Conservation (phyloP, 2,329 filamentous ascomycete genomes). For the Mycosphaerella sp. region DNA sequence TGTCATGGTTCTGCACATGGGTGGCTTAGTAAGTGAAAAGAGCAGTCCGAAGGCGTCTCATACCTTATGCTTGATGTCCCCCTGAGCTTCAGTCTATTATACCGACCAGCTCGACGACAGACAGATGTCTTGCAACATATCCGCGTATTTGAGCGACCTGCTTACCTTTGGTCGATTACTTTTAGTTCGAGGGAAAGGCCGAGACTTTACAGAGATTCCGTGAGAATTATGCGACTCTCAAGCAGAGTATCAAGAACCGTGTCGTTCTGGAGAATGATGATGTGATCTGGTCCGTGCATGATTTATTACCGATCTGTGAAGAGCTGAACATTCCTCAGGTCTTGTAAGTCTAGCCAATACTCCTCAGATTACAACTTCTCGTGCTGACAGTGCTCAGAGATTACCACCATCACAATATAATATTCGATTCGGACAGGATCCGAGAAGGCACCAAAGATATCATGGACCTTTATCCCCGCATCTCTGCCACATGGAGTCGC, state of each 20-base stretch:
- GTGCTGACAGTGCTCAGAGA: slow-evolving; percentile 44
- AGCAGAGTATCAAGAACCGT: slow-evolving; percentile 66
- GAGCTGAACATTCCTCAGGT: slow-evolving; percentile 91
- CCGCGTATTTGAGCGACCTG: too few species aligned
- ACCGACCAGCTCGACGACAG: too few species aligned
- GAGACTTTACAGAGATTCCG: slow-evolving; percentile 74
- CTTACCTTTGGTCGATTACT: too few species aligned
- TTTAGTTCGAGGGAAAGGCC: slow-evolving; percentile 69
- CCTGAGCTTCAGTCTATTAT: too few species aligned
- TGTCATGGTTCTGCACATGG: slow-evolving; percentile 92
- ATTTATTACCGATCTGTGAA: slow-evolving; percentile 82
- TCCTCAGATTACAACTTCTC: neutral
- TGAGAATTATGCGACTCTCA: slow-evolving; percentile 62
- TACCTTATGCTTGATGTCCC: too few species aligned
- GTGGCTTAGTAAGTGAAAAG: slow-evolving; percentile 51
- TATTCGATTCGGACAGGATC: slow-evolving; percentile 66
- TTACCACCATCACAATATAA: slow-evolving; percentile 92
- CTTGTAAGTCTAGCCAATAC: slow-evolving; percentile 40
- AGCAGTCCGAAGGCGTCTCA: too few species aligned
- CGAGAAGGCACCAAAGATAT: slow-evolving; percentile 84
- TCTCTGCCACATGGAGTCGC: slow-evolving; percentile 73
- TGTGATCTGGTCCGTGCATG: slow-evolving; percentile 86
- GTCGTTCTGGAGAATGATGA: slow-evolving; percentile 93
- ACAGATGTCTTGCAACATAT: too few species aligned
- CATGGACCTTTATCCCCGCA: slow-evolving; percentile 65